phyloP scores from a whole-genome alignment of 169 alveolate species.

The Sarcocystis neurona region DNA sequence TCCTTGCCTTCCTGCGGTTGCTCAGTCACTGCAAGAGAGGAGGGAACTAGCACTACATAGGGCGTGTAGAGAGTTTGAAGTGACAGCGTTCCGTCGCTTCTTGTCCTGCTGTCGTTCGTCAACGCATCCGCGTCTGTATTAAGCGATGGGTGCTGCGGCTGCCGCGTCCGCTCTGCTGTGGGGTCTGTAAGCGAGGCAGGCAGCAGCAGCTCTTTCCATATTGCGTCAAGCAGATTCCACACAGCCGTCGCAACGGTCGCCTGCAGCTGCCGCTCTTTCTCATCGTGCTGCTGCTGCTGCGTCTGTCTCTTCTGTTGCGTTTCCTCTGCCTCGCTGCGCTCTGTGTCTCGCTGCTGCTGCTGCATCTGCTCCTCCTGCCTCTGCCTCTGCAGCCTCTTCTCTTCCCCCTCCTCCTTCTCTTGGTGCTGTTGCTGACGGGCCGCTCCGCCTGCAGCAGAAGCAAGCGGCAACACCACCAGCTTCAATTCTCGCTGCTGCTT shows the following conservation, averaged over 20 bases:
- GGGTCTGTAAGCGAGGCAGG: not conserved
- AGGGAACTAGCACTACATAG: conserved; percentile 19
- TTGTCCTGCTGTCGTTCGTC: not conserved
- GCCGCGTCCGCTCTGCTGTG: not conserved
- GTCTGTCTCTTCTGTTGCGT: not conserved
- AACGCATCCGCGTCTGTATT: too few relatives aligned
- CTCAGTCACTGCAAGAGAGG: not conserved
- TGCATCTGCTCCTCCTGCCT: too few relatives aligned
- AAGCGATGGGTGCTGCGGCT: too few relatives aligned
- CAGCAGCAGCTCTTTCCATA: not conserved
- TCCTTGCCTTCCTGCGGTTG: not conserved
- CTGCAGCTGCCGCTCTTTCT: not conserved
- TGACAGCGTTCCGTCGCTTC: not conserved
- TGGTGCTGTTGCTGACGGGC: not conserved
- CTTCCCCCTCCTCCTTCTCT: not conserved
- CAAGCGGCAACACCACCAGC: not conserved
- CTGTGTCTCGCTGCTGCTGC: too few relatives aligned
- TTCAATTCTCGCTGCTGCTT: not conserved
- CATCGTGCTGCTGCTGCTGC: not conserved
- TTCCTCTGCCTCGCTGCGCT: too few relatives aligned
- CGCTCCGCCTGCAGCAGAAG: not conserved
- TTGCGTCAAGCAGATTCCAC: not conserved
- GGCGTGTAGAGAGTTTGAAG: conserved; percentile 1
- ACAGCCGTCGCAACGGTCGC: not conserved
- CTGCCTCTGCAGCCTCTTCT: too few relatives aligned